Percentiles rank a stretch among this genome's conserved stretches.
Conservation (phyloP, 1,139 yeast species). For the Taphrina deformans region DNA sequence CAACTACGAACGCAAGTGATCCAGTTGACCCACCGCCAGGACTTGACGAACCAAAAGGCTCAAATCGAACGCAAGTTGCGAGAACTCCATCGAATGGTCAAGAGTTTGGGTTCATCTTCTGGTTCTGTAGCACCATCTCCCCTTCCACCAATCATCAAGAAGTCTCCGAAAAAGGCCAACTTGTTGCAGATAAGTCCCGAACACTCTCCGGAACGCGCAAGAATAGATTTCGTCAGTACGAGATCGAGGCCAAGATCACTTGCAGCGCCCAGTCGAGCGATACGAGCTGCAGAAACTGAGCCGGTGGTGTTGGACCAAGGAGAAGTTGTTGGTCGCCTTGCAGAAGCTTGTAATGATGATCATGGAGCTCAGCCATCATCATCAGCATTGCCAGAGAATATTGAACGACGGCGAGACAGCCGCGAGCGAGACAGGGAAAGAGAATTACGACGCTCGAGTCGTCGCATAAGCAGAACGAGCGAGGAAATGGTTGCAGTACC, state of each 20-base stretch:
- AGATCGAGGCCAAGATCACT: conserved; percentile 4
- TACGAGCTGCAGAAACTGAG: background rate
- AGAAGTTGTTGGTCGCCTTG: too few relatives aligned
- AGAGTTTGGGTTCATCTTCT: background rate
- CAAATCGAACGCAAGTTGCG: conserved; percentile 11
- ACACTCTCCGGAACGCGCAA: conserved; percentile 6
- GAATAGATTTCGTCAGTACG: background rate
- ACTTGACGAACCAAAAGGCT: conserved; percentile 7
- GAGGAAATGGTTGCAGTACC: conserved; percentile 2
- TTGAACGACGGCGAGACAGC: conserved; percentile 1
- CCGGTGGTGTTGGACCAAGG: too few relatives aligned
- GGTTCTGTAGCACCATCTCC: background rate
- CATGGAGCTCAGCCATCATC: background rate
- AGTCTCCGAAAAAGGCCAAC: conserved; percentile 24
- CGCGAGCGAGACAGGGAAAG: conserved; percentile 19
- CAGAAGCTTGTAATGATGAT: too few relatives aligned
- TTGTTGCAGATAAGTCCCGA: conserved; percentile 19
- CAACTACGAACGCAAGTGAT: conserved; percentile 20
- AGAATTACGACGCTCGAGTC: conserved; percentile 20
- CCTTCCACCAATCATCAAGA: background rate
- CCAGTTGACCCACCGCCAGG: conserved; percentile 10
- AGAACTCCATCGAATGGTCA: conserved; percentile 10
- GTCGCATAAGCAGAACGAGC: conserved; percentile 8
- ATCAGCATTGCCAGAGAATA: background rate
- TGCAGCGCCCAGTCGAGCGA: background rate